A percentile compares a stretch with the other conserved stretches of the same genome.
Evolutionary conservation across 192 early-diverging fungal species (phyloP).

Genomic region (Rhizophagus sp.): DNA sequence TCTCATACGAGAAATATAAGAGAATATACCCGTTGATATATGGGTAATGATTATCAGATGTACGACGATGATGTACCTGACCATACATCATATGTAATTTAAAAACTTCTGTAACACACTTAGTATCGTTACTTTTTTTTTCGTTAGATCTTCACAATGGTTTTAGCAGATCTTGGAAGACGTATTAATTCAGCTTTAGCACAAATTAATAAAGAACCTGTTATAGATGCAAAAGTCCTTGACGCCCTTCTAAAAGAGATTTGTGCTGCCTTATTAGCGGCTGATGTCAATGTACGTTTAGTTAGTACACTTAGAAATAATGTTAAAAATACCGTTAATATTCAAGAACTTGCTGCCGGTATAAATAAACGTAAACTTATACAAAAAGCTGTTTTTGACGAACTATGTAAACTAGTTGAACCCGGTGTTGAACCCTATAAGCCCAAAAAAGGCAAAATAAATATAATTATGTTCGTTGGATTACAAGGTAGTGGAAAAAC

Average conservation of each 20-base stretch:
- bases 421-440: conserved; percentile 84
- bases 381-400: conserved; percentile 90
- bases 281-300: conserved; percentile 90
- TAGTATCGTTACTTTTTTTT: neutral
- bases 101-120: no score
- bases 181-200: conserved; percentile 84
- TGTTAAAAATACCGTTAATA: conserved; percentile 77
- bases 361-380: conserved; percentile 86
- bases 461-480: conserved; percentile 97
- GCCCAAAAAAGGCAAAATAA: conserved; percentile 80
- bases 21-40: no score
- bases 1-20: no score
- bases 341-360: conserved; percentile 81
- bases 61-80: no score
- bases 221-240: conserved; percentile 85
- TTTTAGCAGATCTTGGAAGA: conserved; percentile 88
- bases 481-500: conserved; percentile 96
- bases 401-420: conserved; percentile 83
- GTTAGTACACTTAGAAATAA: conserved; percentile 83
- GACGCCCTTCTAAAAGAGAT: conserved; percentile 85
- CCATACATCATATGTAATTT: no score
- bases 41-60: no score
- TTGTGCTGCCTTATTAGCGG: conserved; percentile 81
- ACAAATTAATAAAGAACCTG: conserved; percentile 76
- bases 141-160: conserved; percentile 45